A percentile compares a stretch with the other conserved stretches of the same genome.
These are phyloP conservation scores for Aspergillus viridinutans DNA, from an alignment of 2,329 filamentous ascomycete species.

Conservation along the genomic window DNA sequence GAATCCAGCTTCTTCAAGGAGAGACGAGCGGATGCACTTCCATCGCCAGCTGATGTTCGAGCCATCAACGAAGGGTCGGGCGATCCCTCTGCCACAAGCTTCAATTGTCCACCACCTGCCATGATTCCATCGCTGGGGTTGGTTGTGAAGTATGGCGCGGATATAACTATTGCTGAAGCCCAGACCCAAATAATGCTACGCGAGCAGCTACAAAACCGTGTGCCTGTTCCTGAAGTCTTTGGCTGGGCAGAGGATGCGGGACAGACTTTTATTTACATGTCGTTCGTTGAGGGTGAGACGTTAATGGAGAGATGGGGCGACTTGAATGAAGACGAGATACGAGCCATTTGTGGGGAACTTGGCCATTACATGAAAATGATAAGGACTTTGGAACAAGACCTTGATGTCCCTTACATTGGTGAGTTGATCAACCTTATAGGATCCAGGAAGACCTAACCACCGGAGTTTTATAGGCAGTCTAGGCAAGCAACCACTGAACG, in stretches of 20 bases:
- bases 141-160: conserved; percentile 34
- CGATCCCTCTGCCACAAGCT: conserved; percentile 10
- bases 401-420: conserved; percentile 19
- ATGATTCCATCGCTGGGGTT: conserved; percentile 28
- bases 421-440: conserved; percentile 6
- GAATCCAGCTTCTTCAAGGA: neutral
- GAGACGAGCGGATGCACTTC: conserved; percentile 13
- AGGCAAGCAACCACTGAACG: conserved; percentile 26
- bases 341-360: conserved; percentile 29
- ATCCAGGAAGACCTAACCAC: neutral
- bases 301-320: conserved; percentile 20
- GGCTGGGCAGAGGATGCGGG: conserved; percentile 19
- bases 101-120: conserved; percentile 29
- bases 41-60: conserved; percentile 27
- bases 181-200: conserved; percentile 25
- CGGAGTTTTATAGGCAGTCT: conserved; percentile 24
- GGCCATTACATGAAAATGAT: conserved; percentile 19
- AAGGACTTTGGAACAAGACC: conserved; percentile 13
- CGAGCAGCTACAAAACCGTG: conserved; percentile 20
- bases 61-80: conserved; percentile 21
- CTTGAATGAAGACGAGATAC: conserved; percentile 20
- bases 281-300: conserved; percentile 19
- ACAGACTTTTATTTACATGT: conserved; percentile 25
- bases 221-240: conserved; percentile 25
- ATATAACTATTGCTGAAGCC: conserved; percentile 27